Evolutionary conservation across 257 asterid genomes (phyloP).

Genomic region (Apocynum venetum): DNA sequence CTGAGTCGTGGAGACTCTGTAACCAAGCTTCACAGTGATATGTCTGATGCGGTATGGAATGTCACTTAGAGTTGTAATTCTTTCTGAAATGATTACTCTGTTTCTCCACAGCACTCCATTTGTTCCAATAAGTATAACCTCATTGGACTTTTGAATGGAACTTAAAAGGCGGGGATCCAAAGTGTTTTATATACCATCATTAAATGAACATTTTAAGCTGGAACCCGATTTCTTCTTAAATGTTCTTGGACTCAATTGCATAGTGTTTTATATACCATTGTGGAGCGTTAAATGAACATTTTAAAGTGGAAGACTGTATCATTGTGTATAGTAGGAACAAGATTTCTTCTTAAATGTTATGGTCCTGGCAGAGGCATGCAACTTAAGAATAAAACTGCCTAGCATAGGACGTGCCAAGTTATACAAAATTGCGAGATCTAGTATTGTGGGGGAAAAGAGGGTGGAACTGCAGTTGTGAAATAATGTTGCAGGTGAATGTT

Average conservation of each 20-base stretch:
- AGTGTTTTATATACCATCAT: not conserved
- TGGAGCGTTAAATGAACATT: not conserved
- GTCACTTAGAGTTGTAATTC: slow-evolving; percentile 5
- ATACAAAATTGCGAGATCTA: not conserved
- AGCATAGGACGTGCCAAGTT: not conserved
- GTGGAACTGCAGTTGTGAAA: slow-evolving; percentile 1
- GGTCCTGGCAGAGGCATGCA: not conserved
- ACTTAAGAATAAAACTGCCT: not conserved
- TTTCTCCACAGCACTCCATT: not conserved
- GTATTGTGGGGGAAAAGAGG: not conserved
- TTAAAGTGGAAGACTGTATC: not conserved
- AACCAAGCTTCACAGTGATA: slow-evolving; percentile 81
- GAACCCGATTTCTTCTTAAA: no score
- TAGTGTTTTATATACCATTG: not conserved
- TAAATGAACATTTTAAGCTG: not conserved
- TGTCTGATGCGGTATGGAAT: slow-evolving; percentile 85
- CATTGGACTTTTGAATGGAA: not conserved
- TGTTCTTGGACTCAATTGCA: no score
- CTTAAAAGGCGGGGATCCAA: not conserved
- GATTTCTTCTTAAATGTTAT: not conserved
- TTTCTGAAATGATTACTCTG: not conserved
- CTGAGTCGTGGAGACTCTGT: slow-evolving; percentile 95
- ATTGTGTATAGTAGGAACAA: not conserved
- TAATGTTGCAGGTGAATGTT: slow-evolving; percentile 63
- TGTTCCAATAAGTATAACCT: not conserved